Evolutionary conservation across 2,329 filamentous ascomycete species (phyloP).

Genomic region (Coccinonectria pachysandricola): DNA sequence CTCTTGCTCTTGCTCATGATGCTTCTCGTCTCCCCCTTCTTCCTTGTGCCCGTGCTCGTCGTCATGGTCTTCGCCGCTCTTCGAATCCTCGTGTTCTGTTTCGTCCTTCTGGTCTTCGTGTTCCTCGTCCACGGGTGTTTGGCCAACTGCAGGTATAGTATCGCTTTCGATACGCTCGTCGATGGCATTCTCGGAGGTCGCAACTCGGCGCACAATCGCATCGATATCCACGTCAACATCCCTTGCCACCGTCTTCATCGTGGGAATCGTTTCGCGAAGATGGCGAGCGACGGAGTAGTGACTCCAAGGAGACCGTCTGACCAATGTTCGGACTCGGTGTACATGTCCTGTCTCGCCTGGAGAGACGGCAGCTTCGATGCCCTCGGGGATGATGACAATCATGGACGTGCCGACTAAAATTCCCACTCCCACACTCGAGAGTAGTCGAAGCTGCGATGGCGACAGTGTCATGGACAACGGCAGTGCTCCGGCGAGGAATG

Average conservation of each 20-base stretch:
- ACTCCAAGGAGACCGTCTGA: constrained; percentile 23
- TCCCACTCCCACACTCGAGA: constrained; percentile 87
- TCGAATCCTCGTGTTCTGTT: constrained; percentile 2
- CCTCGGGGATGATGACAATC: constrained; percentile 95
- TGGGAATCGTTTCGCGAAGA: constrained; percentile 15
- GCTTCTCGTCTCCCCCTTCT: constrained; percentile 8
- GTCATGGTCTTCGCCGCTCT: constrained; percentile 5
- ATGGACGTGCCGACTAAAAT: constrained; percentile 90
- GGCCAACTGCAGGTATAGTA: too few relatives aligned
- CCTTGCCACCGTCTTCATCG: constrained; percentile 7
- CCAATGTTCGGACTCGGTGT: constrained; percentile 24
- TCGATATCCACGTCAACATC: constrained; percentile 6
- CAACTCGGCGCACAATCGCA: constrained; percentile 9
- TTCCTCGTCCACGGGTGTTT: too few relatives aligned
- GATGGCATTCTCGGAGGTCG: constrained; percentile 4
- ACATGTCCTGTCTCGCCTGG: constrained; percentile 31
- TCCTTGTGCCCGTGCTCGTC: not conserved
- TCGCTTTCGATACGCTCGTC: constrained; percentile 6
- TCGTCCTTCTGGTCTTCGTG: constrained; percentile 2
- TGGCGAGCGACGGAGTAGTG: constrained; percentile 16
- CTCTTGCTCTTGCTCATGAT: constrained; percentile 22
- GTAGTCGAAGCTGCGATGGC: constrained; percentile 73
- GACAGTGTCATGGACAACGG: constrained; percentile 84
- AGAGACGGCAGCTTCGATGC: constrained; percentile 78
- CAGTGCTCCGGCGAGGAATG: constrained; percentile 84